These are phyloP conservation scores for Xylaria curta DNA, from an alignment of 495 filamentous ascomycete species.

Conservation along the genomic window DNA sequence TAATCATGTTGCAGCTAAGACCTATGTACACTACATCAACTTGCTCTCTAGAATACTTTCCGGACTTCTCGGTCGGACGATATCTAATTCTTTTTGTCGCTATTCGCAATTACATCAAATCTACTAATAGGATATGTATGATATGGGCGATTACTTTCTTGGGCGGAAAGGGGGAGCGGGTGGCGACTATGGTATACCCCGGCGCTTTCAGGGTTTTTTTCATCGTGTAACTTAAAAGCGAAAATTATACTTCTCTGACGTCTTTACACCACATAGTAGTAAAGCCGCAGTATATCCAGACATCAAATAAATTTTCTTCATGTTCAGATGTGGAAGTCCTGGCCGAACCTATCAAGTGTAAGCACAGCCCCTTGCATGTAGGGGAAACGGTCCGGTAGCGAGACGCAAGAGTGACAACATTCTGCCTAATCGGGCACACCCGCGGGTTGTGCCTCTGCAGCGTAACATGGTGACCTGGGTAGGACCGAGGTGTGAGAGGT, in stretches of 20 bases:
- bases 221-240: neutral
- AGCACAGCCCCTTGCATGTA: slow-evolving; percentile 2
- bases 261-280: neutral
- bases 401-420: neutral
- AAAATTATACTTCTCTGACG: neutral
- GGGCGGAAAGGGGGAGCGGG: neutral
- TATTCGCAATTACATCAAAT: neutral
- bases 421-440: neutral
- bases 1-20: neutral
- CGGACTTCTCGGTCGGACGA: neutral
- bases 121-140: neutral
- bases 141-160: neutral
- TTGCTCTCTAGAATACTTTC: neutral
- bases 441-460: neutral
- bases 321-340: slow-evolving; percentile 12
- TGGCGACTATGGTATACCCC: slow-evolving; percentile 16
- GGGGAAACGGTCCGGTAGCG: slow-evolving; percentile 5
- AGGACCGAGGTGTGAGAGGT: neutral
- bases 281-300: neutral
- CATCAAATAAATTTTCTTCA: neutral
- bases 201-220: neutral
- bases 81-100: neutral
- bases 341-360: slow-evolving; percentile 1
- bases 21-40: neutral
- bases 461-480: neutral